Evolutionary conservation across 139 green algal genomes (phyloP), one percentile per base, ranked within the genome.

Genomic region (Closterium sp.): DNA sequence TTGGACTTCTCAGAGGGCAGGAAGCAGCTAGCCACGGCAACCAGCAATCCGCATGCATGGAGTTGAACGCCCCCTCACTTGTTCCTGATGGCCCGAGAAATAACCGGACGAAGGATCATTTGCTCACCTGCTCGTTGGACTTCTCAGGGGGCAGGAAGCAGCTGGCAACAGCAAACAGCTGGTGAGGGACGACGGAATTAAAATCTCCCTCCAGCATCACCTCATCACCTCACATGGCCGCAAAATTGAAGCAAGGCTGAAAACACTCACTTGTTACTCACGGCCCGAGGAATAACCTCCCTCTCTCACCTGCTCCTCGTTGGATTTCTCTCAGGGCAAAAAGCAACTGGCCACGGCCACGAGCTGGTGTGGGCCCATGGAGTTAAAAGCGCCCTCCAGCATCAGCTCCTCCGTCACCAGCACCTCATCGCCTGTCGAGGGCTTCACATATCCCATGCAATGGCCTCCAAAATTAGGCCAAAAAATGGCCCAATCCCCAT

Each of bases 361-460:
- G 73, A 97, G 92, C 92, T 97, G 95, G 87, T 96, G 94, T 27
- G 86, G 89, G 86, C 97, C 95, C 38, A 98, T 92, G 6, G 86
- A 70, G 19, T 90, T 91, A 86, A 98, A 97, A 1, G 90, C 88
- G 9, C 92, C 91, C 86, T 98, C 97, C 87, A 98, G 97, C 94
- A 98, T 96, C 30, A 98, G 95, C 95, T 98, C 97, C 95, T 98
- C 97, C 27, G 96, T 95, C 9, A 95, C 92, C 70, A 98, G 89
- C 91, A 98, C 95, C 95, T 98, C 97, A 89, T 98, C 97, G 9
- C 97, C 96, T 0, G 38, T 50, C 38, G 38, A 42, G 34, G 34
- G 34, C 34, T 42, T 42, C 34, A 42, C 4, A 42, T 42, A 42
- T 91, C 97, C 93, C 28, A 87, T 50, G 38, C 38, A 50, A 50